A percentile compares a stretch with the other conserved stretches of the same genome.
These are phyloP conservation scores for Dictyophora rubrovolvata DNA, from an alignment of 768 basidiomycete species.

Conservation along the genomic window DNA sequence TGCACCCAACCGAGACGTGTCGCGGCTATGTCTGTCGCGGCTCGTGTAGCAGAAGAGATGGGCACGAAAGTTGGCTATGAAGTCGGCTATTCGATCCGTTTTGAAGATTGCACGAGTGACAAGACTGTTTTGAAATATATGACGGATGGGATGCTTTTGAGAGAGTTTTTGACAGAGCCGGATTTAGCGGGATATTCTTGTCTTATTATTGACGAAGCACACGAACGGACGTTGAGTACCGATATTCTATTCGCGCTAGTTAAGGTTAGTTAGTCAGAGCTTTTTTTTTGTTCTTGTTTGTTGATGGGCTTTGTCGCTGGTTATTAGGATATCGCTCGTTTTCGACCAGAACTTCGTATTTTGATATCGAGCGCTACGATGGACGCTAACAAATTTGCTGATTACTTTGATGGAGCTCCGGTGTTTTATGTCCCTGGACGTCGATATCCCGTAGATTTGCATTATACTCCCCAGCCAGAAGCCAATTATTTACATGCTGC, in stretches of 20 bases:
- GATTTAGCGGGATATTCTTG: slow-evolving; percentile 91
- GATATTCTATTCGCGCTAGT: slow-evolving; percentile 98
- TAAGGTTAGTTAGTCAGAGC: slow-evolving; percentile 73
- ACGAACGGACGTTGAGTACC: slow-evolving; percentile 94
- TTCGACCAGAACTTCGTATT: slow-evolving; percentile 86
- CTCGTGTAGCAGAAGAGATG: slow-evolving; percentile 98
- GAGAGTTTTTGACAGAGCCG: slow-evolving; percentile 96
- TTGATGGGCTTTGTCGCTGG: slow-evolving; percentile 18
- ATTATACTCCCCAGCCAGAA: slow-evolving; percentile 98
- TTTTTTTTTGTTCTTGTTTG: slow-evolving; percentile 9
- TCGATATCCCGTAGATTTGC: slow-evolving; percentile 94
- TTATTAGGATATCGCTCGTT: slow-evolving; percentile 84
- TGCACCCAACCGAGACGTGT: slow-evolving; percentile 98
- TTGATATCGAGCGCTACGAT: slow-evolving; percentile 95
- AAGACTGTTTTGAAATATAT: slow-evolving; percentile 99
- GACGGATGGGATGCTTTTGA: slow-evolving; percentile 97
- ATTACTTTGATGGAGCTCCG: slow-evolving; percentile 94
- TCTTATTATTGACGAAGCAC: slow-evolving; percentile 96
- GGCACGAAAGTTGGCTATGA: slow-evolving; percentile 94
- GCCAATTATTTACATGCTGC: slow-evolving; percentile 98
- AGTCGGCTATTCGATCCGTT: slow-evolving; percentile 99
- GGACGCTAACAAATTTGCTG: slow-evolving; percentile 96
- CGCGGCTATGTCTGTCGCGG: slow-evolving; percentile 98
- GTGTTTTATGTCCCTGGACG: slow-evolving; percentile 95
- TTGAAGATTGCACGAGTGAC: slow-evolving; percentile 99